Base-by-base conservation (phyloP, 163 green algal genomes). In the Chlamydomonas reinhardtii region DNA sequence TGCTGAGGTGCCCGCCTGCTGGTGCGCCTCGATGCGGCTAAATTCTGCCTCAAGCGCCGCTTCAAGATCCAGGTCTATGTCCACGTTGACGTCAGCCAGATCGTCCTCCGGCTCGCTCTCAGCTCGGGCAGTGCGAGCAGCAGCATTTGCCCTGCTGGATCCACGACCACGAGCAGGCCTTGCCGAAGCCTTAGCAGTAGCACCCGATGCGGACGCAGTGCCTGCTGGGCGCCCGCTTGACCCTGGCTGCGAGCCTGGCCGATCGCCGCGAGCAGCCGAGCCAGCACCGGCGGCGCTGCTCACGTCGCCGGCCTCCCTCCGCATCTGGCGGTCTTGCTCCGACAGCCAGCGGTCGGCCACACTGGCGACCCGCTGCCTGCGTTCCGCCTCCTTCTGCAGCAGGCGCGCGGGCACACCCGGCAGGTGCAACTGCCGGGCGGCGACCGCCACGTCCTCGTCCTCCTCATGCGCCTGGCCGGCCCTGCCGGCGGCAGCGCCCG, bases 291-390 rank as follows among this genome's bases (percentile, higher is more conserved):
- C 64, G 48, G 6, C 48, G 9, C 11, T 19, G 12, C 12, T 19
- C 48, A 17, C 48, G 48, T 14, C 65, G 29, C n/a, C n/a, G 11
- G 12, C 64, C 43, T 76, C 65, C 0, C 29, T 0, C 5, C 31
- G 16, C 81, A 80, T 73, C 6, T 74, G 37, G 29, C n/a, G 17
- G 70, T 87, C 81, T 24, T 87, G 70, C 25, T 32, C 48, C 19
- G 54, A 74, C 25, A 87, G 81, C 81, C 81, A 87, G 19, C 34
- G 69, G 59, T 80, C 81, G 9, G 81, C 81, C 29, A 80, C 81
- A 11, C 15, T 20, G 71, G 62, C 48, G 59, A 74, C 81, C 52
- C 59, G 70, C 35, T 74, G 81, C 54, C 71, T 56, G 19, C 81
- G 56, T 27, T 52, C 56, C 81, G 19, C 70, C 71, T 87, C 81